Base-by-base conservation (phyloP, 306 rosid genomes). In the Lotus japonicus region DNA sequence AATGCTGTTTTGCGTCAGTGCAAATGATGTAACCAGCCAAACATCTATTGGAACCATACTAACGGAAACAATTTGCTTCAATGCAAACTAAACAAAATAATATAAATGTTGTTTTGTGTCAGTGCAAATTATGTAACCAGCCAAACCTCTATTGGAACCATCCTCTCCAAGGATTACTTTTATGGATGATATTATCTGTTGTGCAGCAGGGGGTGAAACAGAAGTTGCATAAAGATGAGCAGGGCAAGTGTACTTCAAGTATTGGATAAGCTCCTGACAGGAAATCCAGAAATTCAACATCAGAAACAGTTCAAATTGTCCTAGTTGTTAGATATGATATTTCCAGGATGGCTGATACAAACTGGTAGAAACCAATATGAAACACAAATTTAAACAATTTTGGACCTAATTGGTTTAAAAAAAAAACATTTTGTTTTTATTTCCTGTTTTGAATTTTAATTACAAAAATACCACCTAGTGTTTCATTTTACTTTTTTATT, bases 11-110 rank as follows among this genome's bases (percentile, higher is more conserved):
- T 38, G 55, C 48, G 42, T 42, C 15, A 19, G n/a, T 43, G 68
- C 39, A 62, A 12, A 35, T n/a, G 52, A 21, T 26, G 33, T 26
- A 26, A 26, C 55, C 42, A 57, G 33, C 23, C 72, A 64, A 45
- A 92, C 98, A 96, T 89, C 98, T 86, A 44, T 75, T 87, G 39
- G 95, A 84, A 69, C 98, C 98, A 81, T 92, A 96, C 90, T 89
- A 21, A 1, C 23, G 23, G 23, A 21, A 21, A 21, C 23, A 26
- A 26, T 26, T 26, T 26, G 4, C 31, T 26, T 26, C 31, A 26
- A 26, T 26, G 31, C 31, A 26, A 26, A 26, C 31, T 1, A 26
- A 26, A 26, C 31, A 26, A 26, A 26, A 26, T 26, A 26, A 26
- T 26, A 26, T 1, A 26, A 3, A 26, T 26, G 31, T 26, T 26